A percentile compares a stretch with the other conserved stretches of the same genome.
Conservation (phyloP, 139 green algal genomes). For the Chlorella sorokiniana region DNA sequence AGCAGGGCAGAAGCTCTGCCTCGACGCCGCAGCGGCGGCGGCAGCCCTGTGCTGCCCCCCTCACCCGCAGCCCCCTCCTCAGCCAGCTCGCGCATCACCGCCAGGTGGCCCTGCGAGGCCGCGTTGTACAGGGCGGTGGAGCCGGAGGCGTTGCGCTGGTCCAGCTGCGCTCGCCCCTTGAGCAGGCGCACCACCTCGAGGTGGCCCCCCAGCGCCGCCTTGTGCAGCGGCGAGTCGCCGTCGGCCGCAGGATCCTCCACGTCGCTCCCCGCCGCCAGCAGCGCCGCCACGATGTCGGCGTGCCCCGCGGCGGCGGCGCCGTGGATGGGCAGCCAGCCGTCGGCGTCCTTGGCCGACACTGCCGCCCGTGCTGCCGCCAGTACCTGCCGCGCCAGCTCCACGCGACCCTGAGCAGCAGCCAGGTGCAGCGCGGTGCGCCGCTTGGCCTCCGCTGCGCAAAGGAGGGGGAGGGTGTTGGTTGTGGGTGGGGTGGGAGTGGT, state of each 20-base stretch:
- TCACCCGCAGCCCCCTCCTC: conserved; percentile 33
- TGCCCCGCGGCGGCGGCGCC: conserved; percentile 44
- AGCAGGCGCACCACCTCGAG: conserved; percentile 41
- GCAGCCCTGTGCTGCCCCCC: background rate
- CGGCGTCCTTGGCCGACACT: conserved; percentile 42
- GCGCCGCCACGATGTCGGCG: conserved; percentile 28
- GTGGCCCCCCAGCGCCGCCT: conserved; percentile 44
- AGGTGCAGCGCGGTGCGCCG: conserved; percentile 49
- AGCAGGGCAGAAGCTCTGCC: too few species aligned
- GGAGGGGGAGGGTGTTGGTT: background rate
- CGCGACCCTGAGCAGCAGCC: conserved; percentile 27
- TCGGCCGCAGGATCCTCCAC: conserved; percentile 31
- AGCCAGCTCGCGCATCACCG: conserved; percentile 37
- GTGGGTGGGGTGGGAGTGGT: too few species aligned
- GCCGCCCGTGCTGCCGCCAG: conserved; percentile 11
- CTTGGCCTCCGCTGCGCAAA: conserved; percentile 31
- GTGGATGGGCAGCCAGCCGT: conserved; percentile 62
- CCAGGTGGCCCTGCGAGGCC: conserved; percentile 33
- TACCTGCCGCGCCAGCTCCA: conserved; percentile 33
- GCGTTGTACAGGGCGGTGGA: conserved; percentile 53
- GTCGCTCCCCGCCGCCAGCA: conserved; percentile 39
- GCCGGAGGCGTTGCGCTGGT: conserved; percentile 40
- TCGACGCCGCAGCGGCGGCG: too few species aligned
- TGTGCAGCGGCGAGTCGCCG: conserved; percentile 50
- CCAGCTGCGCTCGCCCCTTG: conserved; percentile 33